Percentiles rank a stretch among this genome's conserved stretches.
phyloP scores from a whole-genome alignment of 768 basidiomycete genomes.

The Pisolithus orientalis region DNA sequence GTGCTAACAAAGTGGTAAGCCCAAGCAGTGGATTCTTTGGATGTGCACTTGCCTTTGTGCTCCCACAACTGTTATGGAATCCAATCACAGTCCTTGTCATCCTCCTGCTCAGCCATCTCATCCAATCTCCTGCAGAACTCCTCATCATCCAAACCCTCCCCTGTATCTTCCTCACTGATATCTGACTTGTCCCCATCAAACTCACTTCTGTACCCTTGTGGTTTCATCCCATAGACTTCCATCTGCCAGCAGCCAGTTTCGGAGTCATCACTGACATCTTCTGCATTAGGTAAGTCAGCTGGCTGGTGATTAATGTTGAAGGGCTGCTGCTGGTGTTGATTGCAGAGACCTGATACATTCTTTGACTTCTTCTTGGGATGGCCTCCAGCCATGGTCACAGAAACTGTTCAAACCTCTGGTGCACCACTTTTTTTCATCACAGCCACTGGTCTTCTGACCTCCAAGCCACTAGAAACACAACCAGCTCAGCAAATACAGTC shows the following conservation, averaged over 20 bases:
- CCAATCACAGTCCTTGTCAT: background rate
- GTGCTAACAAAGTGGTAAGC: background rate
- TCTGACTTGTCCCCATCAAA: background rate
- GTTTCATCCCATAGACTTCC: background rate
- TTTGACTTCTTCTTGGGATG: background rate
- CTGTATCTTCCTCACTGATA: background rate
- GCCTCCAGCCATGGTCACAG: background rate
- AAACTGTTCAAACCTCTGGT: background rate
- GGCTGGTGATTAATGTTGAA: background rate
- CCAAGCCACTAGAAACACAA: too few relatives aligned
- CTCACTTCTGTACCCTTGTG: background rate
- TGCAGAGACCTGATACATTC: background rate
- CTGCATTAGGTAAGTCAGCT: background rate
- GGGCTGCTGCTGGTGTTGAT: background rate
- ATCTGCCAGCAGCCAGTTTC: background rate
- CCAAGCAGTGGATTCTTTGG: background rate
- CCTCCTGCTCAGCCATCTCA: background rate
- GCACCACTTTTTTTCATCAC: background rate
- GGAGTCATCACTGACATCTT: background rate
- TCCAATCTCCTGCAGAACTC: background rate
- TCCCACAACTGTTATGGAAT: background rate
- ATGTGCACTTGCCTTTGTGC: background rate
- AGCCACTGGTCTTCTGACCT: background rate
- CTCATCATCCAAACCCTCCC: background rate
- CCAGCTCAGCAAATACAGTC: too few relatives aligned